Conservation (phyloP, 306 rosid genomes). For the Prunus mira region DNA sequence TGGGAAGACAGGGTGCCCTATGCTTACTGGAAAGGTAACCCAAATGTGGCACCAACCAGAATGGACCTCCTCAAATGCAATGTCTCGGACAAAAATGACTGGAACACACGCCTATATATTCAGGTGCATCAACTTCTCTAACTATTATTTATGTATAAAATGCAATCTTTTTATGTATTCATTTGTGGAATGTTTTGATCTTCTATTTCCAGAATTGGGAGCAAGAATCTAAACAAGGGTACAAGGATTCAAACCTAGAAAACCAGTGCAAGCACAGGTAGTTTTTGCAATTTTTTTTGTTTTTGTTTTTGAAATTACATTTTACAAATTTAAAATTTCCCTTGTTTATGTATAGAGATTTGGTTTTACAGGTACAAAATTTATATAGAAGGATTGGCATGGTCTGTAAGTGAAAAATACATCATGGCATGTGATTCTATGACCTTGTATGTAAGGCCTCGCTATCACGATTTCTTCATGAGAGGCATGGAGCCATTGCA, state of each 20-base stretch:
- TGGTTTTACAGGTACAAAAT: conserved; percentile 48
- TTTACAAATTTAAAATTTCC: neutral
- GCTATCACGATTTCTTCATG: conserved; percentile 56
- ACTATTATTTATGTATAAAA: neutral
- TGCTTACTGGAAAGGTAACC: conserved; percentile 90
- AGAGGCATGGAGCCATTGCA: conserved; percentile 60
- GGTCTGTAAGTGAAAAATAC: conserved; percentile 85
- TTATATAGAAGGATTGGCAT: conserved; percentile 72
- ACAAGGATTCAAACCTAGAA: conserved; percentile 52
- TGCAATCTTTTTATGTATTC: neutral
- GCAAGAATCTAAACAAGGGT: conserved; percentile 64
- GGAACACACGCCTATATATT: conserved; percentile 53
- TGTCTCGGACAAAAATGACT: neutral
- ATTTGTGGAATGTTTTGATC: neutral
- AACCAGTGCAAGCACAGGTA: conserved; percentile 83
- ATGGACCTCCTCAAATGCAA: conserved; percentile 71
- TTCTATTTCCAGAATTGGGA: conserved; percentile 57
- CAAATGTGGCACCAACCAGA: conserved; percentile 51
- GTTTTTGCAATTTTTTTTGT: neutral
- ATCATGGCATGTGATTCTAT: conserved; percentile 70
- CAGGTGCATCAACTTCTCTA: conserved; percentile 37
- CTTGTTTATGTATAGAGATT: neutral
- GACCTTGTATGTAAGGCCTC: conserved; percentile 50
- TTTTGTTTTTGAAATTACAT: neutral
- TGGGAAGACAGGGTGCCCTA: conserved; percentile 78